Percentiles rank a stretch among this genome's conserved stretches.
phyloP scores from a whole-genome alignment of 257 asterid genomes.

The Petunia secreta region DNA sequence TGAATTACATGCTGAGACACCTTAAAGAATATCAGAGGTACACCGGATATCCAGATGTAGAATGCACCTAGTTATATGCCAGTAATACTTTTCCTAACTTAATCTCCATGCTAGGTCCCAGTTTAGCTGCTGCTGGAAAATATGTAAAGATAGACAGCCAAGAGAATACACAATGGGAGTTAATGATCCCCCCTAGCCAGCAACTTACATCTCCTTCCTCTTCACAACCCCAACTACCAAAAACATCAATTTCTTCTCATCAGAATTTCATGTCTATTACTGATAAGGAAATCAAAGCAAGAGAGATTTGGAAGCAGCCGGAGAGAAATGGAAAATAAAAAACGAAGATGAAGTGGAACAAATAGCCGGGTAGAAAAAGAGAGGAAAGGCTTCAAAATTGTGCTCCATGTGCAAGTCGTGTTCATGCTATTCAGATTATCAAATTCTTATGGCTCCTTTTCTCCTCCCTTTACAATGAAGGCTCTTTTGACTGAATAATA shows the following conservation, averaged over 20 bases:
- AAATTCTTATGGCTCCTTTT: not conserved
- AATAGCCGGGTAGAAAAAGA: not conserved
- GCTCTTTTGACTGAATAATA: not conserved
- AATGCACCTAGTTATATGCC: not conserved
- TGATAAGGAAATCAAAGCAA: not conserved
- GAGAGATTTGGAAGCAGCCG: not conserved
- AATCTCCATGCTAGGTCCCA: not conserved
- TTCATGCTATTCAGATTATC: not conserved
- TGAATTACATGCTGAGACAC: not conserved
- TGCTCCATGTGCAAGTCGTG: constrained; percentile 9
- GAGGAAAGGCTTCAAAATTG: not conserved
- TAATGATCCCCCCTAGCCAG: not conserved
- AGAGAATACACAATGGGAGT: not conserved
- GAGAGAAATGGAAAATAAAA: constrained; percentile 12
- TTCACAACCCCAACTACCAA: not conserved
- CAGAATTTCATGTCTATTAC: not conserved
- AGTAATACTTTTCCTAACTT: not conserved
- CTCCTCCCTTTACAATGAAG: not conserved
- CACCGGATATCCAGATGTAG: not conserved
- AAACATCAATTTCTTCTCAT: constrained; percentile 13
- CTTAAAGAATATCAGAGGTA: constrained; percentile 1
- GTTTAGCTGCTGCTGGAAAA: not conserved
- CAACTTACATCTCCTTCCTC: not conserved
- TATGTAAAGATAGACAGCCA: constrained; percentile 9
- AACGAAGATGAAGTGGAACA: not conserved